Evolutionary conservation across 2,329 filamentous ascomycete species (phyloP).

Genomic region (Hypoxylon sp.): DNA sequence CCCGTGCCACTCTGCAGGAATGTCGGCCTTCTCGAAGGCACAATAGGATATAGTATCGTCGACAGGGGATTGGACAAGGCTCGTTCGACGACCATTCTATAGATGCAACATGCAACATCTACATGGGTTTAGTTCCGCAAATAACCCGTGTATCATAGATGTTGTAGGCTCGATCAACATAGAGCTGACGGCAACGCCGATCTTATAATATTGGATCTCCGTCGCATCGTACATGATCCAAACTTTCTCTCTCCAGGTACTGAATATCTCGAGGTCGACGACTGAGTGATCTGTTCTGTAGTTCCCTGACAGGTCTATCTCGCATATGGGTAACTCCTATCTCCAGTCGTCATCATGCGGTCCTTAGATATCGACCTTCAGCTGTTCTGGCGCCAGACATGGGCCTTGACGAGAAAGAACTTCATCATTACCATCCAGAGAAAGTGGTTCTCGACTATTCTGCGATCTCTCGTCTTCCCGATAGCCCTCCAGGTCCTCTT

Average conservation of each 20-base stretch:
- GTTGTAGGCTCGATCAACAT: conserved; percentile 13
- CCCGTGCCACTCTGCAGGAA: conserved; percentile 8
- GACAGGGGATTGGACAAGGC: conserved; percentile 25
- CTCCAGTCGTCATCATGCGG: conserved; percentile 7
- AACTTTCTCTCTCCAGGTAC: conserved; percentile 9
- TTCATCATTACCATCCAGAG: conserved; percentile 46
- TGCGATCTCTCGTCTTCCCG: conserved; percentile 49
- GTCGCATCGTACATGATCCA: conserved; percentile 22
- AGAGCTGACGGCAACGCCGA: conserved; percentile 14
- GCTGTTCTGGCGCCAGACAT: conserved; percentile 45
- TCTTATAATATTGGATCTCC: conserved; percentile 20
- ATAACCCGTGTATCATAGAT: conserved; percentile 12
- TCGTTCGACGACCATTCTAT: conserved; percentile 20
- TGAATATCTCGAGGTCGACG: conserved; percentile 19
- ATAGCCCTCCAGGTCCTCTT: conserved; percentile 48
- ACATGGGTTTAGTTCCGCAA: conserved; percentile 10
- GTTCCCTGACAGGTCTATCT: background rate
- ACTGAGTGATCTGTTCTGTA: conserved; percentile 14
- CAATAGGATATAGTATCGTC: conserved; percentile 18
- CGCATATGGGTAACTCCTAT: conserved; percentile 25
- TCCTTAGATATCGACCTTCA: conserved; percentile 35
- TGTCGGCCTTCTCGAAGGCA: conserved; percentile 24
- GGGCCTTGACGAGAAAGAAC: conserved; percentile 51
- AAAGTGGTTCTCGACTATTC: conserved; percentile 48
- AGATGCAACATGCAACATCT: conserved; percentile 17